Evolutionary conservation across 2,329 filamentous ascomycete genomes (phyloP), one percentile per base, ranked within the genome.

Genomic region (Talaromyces verruculosus): DNA sequence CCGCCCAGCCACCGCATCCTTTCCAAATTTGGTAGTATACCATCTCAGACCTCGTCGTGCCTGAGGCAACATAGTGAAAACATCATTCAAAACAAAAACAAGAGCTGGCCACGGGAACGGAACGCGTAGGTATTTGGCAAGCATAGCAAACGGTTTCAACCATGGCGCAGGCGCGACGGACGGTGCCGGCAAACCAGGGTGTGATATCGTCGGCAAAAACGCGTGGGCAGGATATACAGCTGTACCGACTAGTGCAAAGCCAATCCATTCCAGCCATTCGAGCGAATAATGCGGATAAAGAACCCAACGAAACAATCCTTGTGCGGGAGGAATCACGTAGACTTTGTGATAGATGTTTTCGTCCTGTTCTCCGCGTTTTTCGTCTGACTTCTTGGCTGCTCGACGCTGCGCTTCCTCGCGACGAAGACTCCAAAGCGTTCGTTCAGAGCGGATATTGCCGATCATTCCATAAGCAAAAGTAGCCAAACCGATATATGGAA

Each of bases 201-300:
- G 47, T 35, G 69, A 67, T 13, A 63, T 55, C 11, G 58, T 17
- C 7, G 61, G 49, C 53, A 63, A 63, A 57, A 45, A 61, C 1
- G 28, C 43, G 7, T 55, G 57, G 67, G 59, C 68, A 53, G 76
- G 72, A 8, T 72, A 75, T 15, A 81, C 74, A 0, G 76, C 71
- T 0, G 76, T 76, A 10, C 78, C 81, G 11, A 79, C 74, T 33
- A 97, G 85, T 83, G 89, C 93, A 77, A 93, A 99, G 0, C 95
- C 95, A 3, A 85, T 78, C 95, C 95, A 99, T 83, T 99, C 95
- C 63, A 97, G 77, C 95, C 95, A 99, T 81, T 99, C 95, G 75
- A 89, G 91, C n/a, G 96, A 83, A 77, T 97, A 99, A 77, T 99
- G 95, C 70, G 95, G 93, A 77, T 90, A 97, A 67, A 98, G 84